Percentiles rank a stretch among this genome's conserved stretches.
phyloP scores from a whole-genome alignment of 768 basidiomycete species.

The Russula earlei region DNA sequence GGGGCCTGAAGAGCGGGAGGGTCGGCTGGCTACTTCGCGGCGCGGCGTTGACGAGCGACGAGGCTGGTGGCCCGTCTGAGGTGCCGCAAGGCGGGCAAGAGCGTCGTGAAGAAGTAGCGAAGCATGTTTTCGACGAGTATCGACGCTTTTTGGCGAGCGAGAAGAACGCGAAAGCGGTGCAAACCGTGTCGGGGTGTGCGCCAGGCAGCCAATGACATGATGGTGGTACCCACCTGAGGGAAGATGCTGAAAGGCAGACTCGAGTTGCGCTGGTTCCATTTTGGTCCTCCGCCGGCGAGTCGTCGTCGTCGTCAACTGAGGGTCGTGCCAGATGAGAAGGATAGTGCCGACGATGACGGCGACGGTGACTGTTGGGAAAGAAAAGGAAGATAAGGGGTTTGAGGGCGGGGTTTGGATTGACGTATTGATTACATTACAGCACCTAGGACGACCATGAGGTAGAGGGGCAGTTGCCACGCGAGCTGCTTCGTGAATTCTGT shows the following conservation, averaged over 20 bases:
- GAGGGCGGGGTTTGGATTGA: neutral
- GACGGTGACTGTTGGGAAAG: constrained; percentile 8
- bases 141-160: neutral
- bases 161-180: too few species aligned
- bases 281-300: neutral
- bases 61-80: neutral
- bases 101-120: neutral
- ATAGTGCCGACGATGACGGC: neutral
- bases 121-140: constrained; percentile 1
- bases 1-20: neutral
- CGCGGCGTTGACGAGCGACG: neutral
- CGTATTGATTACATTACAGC: neutral
- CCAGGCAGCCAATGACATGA: neutral
- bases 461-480: constrained; percentile 3
- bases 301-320: neutral
- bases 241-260: neutral
- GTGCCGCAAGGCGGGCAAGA: constrained; percentile 1
- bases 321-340: neutral
- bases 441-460: constrained; percentile 8
- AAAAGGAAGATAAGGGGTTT: neutral
- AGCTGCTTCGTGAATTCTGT: neutral
- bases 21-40: neutral
- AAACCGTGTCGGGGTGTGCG: too few species aligned
- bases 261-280: neutral
- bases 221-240: neutral